Conservation (phyloP, 257 asterid species). For the Fraxinus americana region DNA sequence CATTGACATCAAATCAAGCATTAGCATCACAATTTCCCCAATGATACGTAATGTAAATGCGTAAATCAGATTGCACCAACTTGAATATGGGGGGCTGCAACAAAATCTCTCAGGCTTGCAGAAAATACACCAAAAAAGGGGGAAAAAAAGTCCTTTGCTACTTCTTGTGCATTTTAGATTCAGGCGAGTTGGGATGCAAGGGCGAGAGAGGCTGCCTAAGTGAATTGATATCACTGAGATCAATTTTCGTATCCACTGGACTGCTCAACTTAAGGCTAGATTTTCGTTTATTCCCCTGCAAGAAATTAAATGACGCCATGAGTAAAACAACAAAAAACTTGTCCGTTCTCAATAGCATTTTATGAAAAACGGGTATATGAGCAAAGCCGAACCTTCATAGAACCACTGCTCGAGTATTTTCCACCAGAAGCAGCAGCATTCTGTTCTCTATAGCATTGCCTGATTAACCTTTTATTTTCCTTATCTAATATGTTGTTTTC, state of each 20-base stretch:
- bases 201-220: slow-evolving; percentile 80
- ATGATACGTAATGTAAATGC: background rate
- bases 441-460: slow-evolving; percentile 54
- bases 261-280: slow-evolving; percentile 59
- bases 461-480: slow-evolving; percentile 61
- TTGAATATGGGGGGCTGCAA: background rate
- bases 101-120: background rate
- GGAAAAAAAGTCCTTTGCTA: slow-evolving; percentile 20
- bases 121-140: slow-evolving; percentile 12
- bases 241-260: slow-evolving; percentile 60
- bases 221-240: slow-evolving; percentile 50
- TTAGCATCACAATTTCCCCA: slow-evolving; percentile 12
- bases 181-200: slow-evolving; percentile 63
- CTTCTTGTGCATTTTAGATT: slow-evolving; percentile 55
- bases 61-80: slow-evolving; percentile 1
- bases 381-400: slow-evolving; percentile 52
- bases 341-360: background rate
- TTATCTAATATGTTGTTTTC: slow-evolving; percentile 58
- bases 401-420: slow-evolving; percentile 44
- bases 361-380: background rate
- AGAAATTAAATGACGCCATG: slow-evolving; percentile 12
- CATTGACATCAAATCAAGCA: slow-evolving; percentile 15
- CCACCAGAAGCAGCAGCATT: slow-evolving; percentile 53
- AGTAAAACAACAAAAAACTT: background rate
- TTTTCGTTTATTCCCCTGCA: slow-evolving; percentile 74